Evolutionary conservation across 345 rosid genomes (phyloP), one percentile per base, ranked within the genome.

Genomic region (Sonneratia caseolaris): DNA sequence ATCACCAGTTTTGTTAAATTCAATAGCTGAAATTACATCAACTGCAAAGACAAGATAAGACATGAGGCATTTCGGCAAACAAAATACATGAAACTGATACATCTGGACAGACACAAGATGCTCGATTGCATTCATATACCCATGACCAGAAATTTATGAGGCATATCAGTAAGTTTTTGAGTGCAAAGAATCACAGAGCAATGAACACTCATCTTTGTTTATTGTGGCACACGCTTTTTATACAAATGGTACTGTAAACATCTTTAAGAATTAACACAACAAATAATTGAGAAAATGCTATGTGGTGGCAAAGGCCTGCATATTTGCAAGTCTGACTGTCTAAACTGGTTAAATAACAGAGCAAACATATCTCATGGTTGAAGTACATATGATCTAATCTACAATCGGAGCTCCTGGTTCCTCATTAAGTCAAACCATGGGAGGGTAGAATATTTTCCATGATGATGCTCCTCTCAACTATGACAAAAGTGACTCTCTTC

Each of bases 1-100:
- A 68, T 89, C 83, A 2, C 98, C 98, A 51, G 80, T 78, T 83
- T 75, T 83, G 85, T 93, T 93, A 77, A 93, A 93, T 75, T 93
- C 96, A 49, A 93, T 88, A 19, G 97, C 96, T 37, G 98, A 89
- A 71, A 91, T 93, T 70, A 93, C 81, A 82, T 93, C 98, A 81
- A 89, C 98, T 93, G 93, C 87, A 81, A 65, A 80, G 71, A 75
- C 71, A 75, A 15, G 32, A 68, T 14, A 38, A 64, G 47, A 27
- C 32, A 62, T 32, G 37, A 7, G 13, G 37, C 38, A 27, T 35
- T 35, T 62, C 42, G 35, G 22, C 66, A 55, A 36, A 35, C 1
- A 32, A 62, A 3, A 14, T 24, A 27, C 7, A 62, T 24, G 18
- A 62, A 27, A 57, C 14, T 22, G 7, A 57, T 57, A n/a, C 55